phyloP scores from a whole-genome alignment of 306 rosid species.

The Crataegus laevigata region DNA sequence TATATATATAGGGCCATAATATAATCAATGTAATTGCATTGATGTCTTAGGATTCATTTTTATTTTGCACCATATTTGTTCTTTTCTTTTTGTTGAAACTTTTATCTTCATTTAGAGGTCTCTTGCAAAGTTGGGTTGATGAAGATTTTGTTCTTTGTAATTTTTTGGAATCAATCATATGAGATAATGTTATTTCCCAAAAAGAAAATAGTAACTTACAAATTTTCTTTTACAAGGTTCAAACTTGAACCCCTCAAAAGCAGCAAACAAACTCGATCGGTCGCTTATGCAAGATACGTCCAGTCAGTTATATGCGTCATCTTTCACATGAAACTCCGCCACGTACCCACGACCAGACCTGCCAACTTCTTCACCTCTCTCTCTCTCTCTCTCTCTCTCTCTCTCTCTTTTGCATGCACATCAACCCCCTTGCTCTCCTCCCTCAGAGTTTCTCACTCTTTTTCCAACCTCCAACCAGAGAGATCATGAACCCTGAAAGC shows the following conservation, averaged over 20 bases:
- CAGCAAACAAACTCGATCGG: not conserved
- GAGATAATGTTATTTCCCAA: not conserved
- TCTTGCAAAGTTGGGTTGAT: not conserved
- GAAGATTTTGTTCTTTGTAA: not conserved
- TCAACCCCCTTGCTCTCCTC: not conserved
- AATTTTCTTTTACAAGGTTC: not conserved
- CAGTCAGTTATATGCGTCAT: not conserved
- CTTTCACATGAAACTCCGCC: constrained; percentile 23
- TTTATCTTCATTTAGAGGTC: too few species aligned
- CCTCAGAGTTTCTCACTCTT: not conserved
- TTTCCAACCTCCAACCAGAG: not conserved
- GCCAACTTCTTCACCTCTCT: not conserved
- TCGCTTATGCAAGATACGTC: not conserved
- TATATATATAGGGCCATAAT: too few species aligned
- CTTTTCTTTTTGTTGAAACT: too few species aligned
- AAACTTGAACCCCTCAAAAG: not conserved
- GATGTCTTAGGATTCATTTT: too few species aligned
- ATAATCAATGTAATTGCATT: too few species aligned
- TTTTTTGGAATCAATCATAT: not conserved
- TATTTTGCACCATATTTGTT: too few species aligned
- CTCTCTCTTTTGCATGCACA: not conserved
- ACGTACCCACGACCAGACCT: constrained; percentile 25
- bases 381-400: not conserved
- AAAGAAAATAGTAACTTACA: not conserved
- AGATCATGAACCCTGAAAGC: constrained; percentile 51